Evolutionary conservation across 139 green algal species (phyloP), one percentile per base, ranked within the genome.

Genomic region (Tetraselmis striata): DNA sequence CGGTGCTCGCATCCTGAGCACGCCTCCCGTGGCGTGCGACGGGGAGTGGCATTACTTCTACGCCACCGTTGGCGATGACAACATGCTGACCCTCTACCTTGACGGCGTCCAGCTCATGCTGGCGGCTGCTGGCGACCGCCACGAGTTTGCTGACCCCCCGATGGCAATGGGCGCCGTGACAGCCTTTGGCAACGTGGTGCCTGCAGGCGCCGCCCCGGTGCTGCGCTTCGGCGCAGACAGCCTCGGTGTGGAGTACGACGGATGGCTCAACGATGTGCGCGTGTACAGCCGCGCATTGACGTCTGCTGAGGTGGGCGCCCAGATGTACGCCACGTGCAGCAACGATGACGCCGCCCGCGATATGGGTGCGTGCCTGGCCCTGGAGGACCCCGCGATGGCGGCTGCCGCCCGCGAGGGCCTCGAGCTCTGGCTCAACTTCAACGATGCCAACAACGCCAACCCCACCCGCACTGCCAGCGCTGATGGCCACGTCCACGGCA

Each of bases 251-350:
- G 1, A 81, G 2, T 83, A 67, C 59, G 67, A 59, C 23, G 83
- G 83, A 29, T n/a, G 75, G 45, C 82, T 86, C 23, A 81, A 80
- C 75, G 83, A 86, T 1, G 78, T 86, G 28, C 79, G 79, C 29
- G 32, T 86, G 23, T 86, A 76, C 24, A 32, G 11, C 23, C 32
- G 78, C 24, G 78, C 30, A 18, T 24, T 76, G n/a, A 78, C 23
- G 25, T 23, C 76, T 2, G 75, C 1, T 23, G 81, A 77, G 74
- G 74, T 84, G 27, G 76, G 25, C 5, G 32, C 75, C 5, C 58
- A 67, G 81, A 75, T 80, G 67, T 81, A 75, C 75, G 77, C 45
- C 45, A 67, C 45, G 11, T 67, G 45, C 45, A 25, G 11, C 45
- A 67, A 67, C 45, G 45, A 67, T 18, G 45, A 67, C 45, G 45